Evolutionary conservation across 139 green algal species (phyloP), one percentile per base, ranked within the genome.

Genomic region (Limnomonas spitsbergensis): DNA sequence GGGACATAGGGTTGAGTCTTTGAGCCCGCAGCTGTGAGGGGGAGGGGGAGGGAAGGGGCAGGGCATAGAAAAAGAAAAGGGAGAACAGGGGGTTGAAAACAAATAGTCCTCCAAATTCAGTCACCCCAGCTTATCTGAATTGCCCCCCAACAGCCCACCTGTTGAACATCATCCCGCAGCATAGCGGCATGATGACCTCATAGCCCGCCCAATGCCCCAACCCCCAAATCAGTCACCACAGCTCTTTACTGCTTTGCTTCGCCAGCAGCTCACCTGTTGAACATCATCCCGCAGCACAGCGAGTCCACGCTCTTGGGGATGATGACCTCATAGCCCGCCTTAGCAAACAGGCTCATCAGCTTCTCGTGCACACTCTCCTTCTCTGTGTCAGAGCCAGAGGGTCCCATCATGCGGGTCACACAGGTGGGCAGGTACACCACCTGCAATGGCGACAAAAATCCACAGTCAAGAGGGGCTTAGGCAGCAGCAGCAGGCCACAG

Each of bases 101-200:
- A n/a, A n/a, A n/a, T n/a, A n/a, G n/a, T n/a, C n/a, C n/a, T n/a
- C n/a, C n/a, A n/a, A n/a, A n/a, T n/a, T n/a, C n/a, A n/a, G n/a
- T n/a, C n/a, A n/a, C n/a, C n/a, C n/a, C n/a, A n/a, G n/a, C n/a
- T n/a, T n/a, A n/a, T n/a, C n/a, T n/a, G n/a, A n/a, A n/a, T n/a
- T n/a, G n/a, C n/a, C n/a, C n/a, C n/a, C n/a, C n/a, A n/a, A n/a
- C n/a, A 31, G 93, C 95, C 7, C 93, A 81, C 38, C 79, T 92
- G 89, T 97, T 97, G 91, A 98, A 98, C 87, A 98, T 92, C 93
- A 98, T 98, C 67, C 95, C 95, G 79, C 93, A 97, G 89, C 93
- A 98, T 66, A 82, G 77, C 74, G 53, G 95, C 78, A 96, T 94
- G 72, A 97, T 89, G 32, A 97, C 92, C 82, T 91, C 81, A 75